Evolutionary conservation across 257 asterid species (phyloP), one percentile per base, ranked within the genome.

Genomic region (Solanum ahanhuiri): DNA sequence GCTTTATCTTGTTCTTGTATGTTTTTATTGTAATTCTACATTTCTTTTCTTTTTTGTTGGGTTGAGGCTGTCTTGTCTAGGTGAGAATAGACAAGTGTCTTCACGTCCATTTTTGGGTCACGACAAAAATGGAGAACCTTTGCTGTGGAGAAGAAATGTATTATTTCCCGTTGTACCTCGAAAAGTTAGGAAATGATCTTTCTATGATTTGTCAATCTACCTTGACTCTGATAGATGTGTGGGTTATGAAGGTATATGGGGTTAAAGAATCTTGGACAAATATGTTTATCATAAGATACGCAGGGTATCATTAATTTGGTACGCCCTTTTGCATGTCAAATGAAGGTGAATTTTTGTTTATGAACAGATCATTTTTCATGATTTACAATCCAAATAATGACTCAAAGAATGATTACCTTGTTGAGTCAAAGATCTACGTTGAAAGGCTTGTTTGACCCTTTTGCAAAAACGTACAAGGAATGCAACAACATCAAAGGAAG

Each of bases 181-280:
- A 12, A 12, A 14, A 14, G 58, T 48, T 48, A 48, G 58, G 58
- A 48, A 48, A 48, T 48, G 20, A 48, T 48, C 20, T 14, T 15
- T 48, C 58, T 48, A 48, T 48, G 18, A 48, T 48, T 48, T 0
- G 20, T 14, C 58, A 48, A 14, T 4, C 20, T 48, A 14, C 58
- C 20, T 48, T 48, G 7, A 48, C 20, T 14, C 18, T 48, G 58
- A 4, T 12, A 14, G 58, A 48, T 48, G 58, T 48, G 58, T 48
- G 58, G 20, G 7, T 4, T 14, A 48, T 91, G 93, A 87, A 91
- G 84, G 81, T 90, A 67, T 90, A 89, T 58, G 89, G 90, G 15
- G 86, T 84, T 12, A 87, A 86, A n/a, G 88, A 69, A 23, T 88
- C 88, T 12, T 94, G 95, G 94, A 89, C 88, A 18, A 92, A 90